A percentile compares a stretch with the other conserved stretches of the same genome.
phyloP scores from a whole-genome alignment of 2,329 filamentous ascomycete species.

The Xylariaceae sp. region DNA sequence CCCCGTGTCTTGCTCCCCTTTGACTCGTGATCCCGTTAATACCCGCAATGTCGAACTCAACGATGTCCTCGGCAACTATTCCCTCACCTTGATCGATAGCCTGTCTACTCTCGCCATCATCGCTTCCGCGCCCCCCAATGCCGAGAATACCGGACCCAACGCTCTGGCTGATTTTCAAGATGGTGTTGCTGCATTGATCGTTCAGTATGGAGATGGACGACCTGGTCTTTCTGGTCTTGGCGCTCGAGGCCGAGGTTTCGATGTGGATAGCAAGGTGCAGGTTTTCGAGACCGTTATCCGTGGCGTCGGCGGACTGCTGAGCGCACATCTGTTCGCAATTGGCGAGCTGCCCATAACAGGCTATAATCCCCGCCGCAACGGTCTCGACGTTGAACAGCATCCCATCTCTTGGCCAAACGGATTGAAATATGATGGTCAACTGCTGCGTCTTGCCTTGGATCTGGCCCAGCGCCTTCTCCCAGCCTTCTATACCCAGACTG shows the following conservation, averaged over 20 bases:
- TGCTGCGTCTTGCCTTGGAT: conserved; percentile 84
- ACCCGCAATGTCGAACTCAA: conserved; percentile 82
- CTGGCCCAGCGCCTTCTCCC: conserved; percentile 79
- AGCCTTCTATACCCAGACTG: conserved; percentile 86
- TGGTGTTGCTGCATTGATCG: conserved; percentile 70
- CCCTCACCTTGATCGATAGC: conserved; percentile 90
- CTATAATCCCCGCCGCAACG: conserved; percentile 55
- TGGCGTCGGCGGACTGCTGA: conserved; percentile 84
- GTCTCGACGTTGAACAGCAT: conserved; percentile 43
- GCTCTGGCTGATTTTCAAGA: conserved; percentile 74
- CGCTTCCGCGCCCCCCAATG: conserved; percentile 65
- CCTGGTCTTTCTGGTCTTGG: conserved; percentile 65
- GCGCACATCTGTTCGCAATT: conserved; percentile 87
- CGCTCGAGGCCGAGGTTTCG: conserved; percentile 73
- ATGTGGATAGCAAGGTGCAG: conserved; percentile 96
- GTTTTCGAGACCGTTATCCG: conserved; percentile 98
- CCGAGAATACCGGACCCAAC: conserved; percentile 50
- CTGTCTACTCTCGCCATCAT: conserved; percentile 91
- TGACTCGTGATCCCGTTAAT: conserved; percentile 79
- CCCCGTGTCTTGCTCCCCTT: conserved; percentile 76
- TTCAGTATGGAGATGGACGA: conserved; percentile 82
- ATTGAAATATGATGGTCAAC: conserved; percentile 81
- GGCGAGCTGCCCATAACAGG: conserved; percentile 83
- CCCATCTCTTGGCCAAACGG: conserved; percentile 71
- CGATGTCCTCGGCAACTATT: conserved; percentile 96